Evolutionary conservation across 2,329 filamentous ascomycete species (phyloP), one percentile per base, ranked within the genome.

Genomic region (Epichloe scottii): DNA sequence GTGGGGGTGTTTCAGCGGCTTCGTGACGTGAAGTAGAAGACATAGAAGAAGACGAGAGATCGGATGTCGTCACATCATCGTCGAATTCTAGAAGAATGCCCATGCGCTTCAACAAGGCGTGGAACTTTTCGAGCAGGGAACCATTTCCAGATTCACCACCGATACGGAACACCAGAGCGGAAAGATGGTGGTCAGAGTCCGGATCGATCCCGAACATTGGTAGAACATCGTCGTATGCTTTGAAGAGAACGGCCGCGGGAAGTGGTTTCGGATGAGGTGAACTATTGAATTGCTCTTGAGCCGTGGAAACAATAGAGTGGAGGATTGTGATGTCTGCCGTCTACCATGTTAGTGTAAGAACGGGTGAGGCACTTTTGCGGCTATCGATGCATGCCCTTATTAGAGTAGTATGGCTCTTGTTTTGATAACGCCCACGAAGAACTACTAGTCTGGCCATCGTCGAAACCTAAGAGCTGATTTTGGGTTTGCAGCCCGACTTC

Each of bases 151-250:
- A 74, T 59, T 80, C 76, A 54, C 81, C 82, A 49, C 87, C 85
- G 63, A 95, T 81, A 60, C 84, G 84, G 64, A 93, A 87, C 51
- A 95, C 69, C 59, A 94, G 82, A 55, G 84, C 80, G 56, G 89
- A 82, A 60, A 89, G 84, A 58, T 85, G 80, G 58, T 82, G 81
- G 60, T 90, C 87, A 57, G 85, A 75, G 59, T 87, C 82, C n/a
- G 81, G 76, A 53, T 87, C 77, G 56, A 88, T 71, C 50, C 81
- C 84, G 70, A 86, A 73, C 56, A 81, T 73, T 5, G 78, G 79
- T n/a, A 95, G 77, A 41, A 90, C 75, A 51, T 79, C 74, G 62
- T 93, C 85, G 63, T 94, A 94, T 33, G 88, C 87, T 49, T 77
- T 76, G 67, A 94, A 94, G 17, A 95, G 76, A 10, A 88, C 87